A percentile compares a stretch with the other conserved stretches of the same genome.
phyloP scores from a whole-genome alignment of 202 grass and related monocot genomes.

The Panicum hallii region DNA sequence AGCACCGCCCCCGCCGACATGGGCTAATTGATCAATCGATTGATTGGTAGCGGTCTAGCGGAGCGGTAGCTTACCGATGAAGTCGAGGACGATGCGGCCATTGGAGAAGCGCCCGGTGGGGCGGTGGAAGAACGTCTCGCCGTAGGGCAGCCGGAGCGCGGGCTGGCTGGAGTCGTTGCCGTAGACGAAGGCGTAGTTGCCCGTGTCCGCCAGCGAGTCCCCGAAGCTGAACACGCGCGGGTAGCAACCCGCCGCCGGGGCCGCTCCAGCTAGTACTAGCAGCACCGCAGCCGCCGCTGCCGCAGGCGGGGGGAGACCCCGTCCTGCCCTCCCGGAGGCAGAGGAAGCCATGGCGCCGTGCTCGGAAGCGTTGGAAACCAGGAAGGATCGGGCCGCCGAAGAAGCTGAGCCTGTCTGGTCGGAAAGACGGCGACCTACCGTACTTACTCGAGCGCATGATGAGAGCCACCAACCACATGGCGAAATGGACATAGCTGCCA shows the following conservation, averaged over 20 bases:
- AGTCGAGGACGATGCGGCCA: conserved; percentile 68
- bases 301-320: conserved; percentile 17
- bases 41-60: neutral
- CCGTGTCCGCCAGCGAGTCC: conserved; percentile 82
- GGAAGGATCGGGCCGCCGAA: too few species aligned
- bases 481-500: neutral
- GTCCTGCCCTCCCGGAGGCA: conserved; percentile 29
- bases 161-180: conserved; percentile 39
- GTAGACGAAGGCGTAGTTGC: conserved; percentile 55
- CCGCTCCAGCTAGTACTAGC: neutral
- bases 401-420: neutral
- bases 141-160: conserved; percentile 52
- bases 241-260: conserved; percentile 44
- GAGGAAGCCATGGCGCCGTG: conserved; percentile 39
- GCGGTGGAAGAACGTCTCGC: conserved; percentile 66
- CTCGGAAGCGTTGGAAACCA: neutral
- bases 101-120: conserved; percentile 70
- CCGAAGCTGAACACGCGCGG: conserved; percentile 76
- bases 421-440: neutral
- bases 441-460: too few species aligned
- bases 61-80: conserved; percentile 51
- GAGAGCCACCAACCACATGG: neutral
- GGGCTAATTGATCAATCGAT: neutral
- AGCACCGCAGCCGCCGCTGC: neutral
- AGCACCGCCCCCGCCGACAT: neutral